Base-by-base conservation (phyloP, 352 stramenopile species). In the Hyphochytrium catenoides region DNA sequence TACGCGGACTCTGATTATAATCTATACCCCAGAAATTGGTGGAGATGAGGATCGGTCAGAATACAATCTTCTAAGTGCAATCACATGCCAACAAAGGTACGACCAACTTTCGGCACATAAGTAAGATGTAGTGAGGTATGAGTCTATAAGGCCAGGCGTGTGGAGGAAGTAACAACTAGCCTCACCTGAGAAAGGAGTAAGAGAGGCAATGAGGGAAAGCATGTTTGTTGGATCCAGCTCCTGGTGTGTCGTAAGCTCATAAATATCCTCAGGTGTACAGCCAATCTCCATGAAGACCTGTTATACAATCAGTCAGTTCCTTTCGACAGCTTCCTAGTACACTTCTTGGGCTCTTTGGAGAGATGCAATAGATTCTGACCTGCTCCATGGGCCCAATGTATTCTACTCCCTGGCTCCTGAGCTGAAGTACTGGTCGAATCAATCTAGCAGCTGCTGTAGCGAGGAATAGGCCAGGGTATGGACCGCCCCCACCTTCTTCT, bases 221-320 rank as follows among this genome's bases (percentile, higher is more conserved):
- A 99, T 99, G 53, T 95, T 96, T n/a, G 79, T 95, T 3, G 92
- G 85, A 57, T 94, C 86, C 32, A 98, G 73, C 56, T 98, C 92
- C 53, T 93, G 83, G 70, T 99, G 92, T 21, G 87, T 98, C 23
- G 85, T 96, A 19, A 81, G 84, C 20, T 82, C 65, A n/a, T 84
- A 66, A 21, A 96, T 61, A 51, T 98, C 89, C 48, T 91, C 72
- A 39, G 87, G 72, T 15, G 90, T 82, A 53, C 86, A 94, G 0
- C 86, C 87, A 57, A 97, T 96, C 42, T 96, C 76, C 78, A 96
- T 88, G 46, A 95, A 96, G 19, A 89, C 81, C 53, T 87, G 67
- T n/a, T n/a, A n/a, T n/a, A n/a, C n/a, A n/a, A n/a, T n/a, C n/a
- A n/a, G 14, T 44, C 12, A 12, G 11, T 8, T 16, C 7, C 30